Base-by-base conservation (phyloP, 164 flowering plant genomes). In the Amborella trichopoda region DNA sequence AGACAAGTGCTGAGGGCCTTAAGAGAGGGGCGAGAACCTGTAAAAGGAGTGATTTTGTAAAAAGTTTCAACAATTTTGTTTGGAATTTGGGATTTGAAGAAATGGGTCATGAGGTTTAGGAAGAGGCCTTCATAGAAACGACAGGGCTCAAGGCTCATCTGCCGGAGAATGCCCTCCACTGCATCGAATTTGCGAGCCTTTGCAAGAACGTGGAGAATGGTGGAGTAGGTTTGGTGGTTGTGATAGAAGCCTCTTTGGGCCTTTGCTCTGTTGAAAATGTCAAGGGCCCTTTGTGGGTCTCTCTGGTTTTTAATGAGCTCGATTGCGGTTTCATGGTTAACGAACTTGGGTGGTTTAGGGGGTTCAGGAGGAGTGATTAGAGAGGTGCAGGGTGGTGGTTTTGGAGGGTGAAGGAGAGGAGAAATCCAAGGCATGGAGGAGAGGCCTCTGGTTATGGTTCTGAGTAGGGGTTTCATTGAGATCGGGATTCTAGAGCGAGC, bases 1-100 rank as follows among this genome's bases (percentile, higher is more conserved):
- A 87, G 83, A 55, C 95, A 84, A 17, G 95, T 91, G 55, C 94
- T 91, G 26, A 80, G 49, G 40, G 96, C 95, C 56, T 77, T 81
- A 3, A 74, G 67, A 4, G 99, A 91, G 23, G 95, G 96, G 61
- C 70, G 77, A 44, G 77, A 71, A 3, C 88, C 79, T 34, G 68
- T 81, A 48, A 74, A 54, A 4, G 80, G 75, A 11, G 52, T 56
- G 26, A 91, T 91, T 0, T 66, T 43, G 55, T 58, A 33, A 37
- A 91, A 87, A 76, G 78, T 74, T 6, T 82, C 78, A 5, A 87
- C 63, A 40, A 77, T 80, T 43, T 68, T 75, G 23, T 75, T 76
- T 47, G 73, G 84, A 26, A 74, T 49, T 33, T 66, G 62, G 5
- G 63, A 61, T 23, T 66, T 73, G 0, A 94, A 69, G 56, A 72